Conservation (phyloP, 2,329 filamentous ascomycete genomes). For the Trichophyton schoenleinii region DNA sequence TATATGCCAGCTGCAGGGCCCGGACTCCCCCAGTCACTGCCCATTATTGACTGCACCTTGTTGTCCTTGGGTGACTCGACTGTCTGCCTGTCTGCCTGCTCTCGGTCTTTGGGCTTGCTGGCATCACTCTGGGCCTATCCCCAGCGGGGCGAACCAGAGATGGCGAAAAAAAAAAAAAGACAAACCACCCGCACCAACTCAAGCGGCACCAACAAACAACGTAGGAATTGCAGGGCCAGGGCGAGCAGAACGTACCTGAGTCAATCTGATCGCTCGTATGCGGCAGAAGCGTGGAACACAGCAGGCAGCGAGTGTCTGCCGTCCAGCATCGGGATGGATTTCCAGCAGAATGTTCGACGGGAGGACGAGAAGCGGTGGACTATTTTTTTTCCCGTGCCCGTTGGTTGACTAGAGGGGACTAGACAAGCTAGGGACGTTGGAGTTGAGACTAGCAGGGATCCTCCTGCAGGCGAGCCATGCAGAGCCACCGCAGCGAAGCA, state of each 20-base stretch:
- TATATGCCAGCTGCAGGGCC: neutral
- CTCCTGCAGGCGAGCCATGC: neutral
- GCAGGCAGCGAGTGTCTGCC: neutral
- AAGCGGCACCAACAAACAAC: neutral
- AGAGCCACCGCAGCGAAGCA: neutral
- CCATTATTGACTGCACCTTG: neutral
- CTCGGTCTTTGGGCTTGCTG: neutral
- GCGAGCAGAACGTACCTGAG: neutral
- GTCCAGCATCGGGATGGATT: constrained; percentile 3
- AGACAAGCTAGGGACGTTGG: neutral
- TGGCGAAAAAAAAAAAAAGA: neutral
- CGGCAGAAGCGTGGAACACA: constrained; percentile 2
- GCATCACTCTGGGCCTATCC: neutral
- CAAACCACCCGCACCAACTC: neutral
- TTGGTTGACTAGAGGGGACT: neutral
- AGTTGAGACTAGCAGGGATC: neutral
- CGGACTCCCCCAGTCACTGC: neutral
- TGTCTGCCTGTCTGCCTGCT: no score
- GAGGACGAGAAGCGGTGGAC: neutral
- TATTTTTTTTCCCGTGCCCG: neutral
- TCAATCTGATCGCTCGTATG: constrained; percentile 3
- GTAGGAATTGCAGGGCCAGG: neutral
- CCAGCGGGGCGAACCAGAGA: neutral
- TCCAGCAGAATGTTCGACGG: neutral
- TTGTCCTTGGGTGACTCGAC: neutral